Conservation (phyloP, 805 yeast genomes). For the Wickerhamomyces silvicola region DNA sequence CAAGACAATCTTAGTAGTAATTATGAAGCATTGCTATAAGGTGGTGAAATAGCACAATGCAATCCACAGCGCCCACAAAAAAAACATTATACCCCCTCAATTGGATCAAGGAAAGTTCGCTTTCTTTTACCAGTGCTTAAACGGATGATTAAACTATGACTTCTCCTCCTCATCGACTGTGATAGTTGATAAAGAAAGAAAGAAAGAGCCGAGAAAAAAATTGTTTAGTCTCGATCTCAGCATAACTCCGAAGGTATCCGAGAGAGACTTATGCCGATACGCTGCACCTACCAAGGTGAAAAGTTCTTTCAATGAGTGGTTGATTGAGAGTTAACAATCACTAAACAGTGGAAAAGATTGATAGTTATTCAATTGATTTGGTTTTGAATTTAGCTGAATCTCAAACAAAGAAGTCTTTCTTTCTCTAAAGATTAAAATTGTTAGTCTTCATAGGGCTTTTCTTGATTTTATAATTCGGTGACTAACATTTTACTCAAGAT, state of each 20-base stretch:
- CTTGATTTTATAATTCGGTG: too few species aligned
- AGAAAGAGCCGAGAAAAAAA: slow-evolving; percentile 2
- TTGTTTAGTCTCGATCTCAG: background rate
- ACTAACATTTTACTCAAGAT: slow-evolving; percentile 1
- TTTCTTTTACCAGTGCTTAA: slow-evolving; percentile 23
- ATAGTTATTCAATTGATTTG: too few species aligned
- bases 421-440: too few species aligned
- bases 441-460: too few species aligned
- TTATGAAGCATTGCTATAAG: slow-evolving; percentile 34
- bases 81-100: background rate
- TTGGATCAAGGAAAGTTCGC: too few species aligned
- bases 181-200: slow-evolving; percentile 42
- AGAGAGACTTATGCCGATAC: slow-evolving; percentile 1
- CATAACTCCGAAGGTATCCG: background rate
- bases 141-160: slow-evolving; percentile 29
- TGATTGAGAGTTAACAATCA: too few species aligned
- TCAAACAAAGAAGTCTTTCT: too few species aligned
- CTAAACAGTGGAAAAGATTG: too few species aligned
- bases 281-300: too few species aligned
- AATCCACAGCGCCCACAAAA: slow-evolving; percentile 45
- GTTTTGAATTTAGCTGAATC: too few species aligned
- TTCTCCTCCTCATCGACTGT: slow-evolving; percentile 55
- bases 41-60: slow-evolving; percentile 48
- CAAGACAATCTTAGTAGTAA: slow-evolving; percentile 28
- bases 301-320: too few species aligned